These are phyloP conservation scores for Podospora bellae-mahoneyi DNA, from an alignment of 495 filamentous ascomycete genomes.

Conservation along the genomic window DNA sequence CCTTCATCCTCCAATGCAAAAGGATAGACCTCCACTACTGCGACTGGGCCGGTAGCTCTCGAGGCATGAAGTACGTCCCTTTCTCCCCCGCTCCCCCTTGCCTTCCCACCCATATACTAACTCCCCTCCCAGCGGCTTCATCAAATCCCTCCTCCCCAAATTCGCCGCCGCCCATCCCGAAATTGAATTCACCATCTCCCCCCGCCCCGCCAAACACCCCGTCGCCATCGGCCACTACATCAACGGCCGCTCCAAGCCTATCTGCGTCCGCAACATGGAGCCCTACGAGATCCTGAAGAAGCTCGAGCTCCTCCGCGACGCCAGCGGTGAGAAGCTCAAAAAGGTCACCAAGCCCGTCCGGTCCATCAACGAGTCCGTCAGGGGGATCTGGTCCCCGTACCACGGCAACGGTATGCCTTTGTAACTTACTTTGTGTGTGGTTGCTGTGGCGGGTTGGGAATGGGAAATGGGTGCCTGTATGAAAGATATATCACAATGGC, in stretches of 20 bases:
- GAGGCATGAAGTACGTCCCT: constrained; percentile 80
- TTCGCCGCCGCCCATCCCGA: constrained; percentile 82
- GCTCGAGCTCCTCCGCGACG: constrained; percentile 71
- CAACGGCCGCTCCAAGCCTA: constrained; percentile 79
- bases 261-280: constrained; percentile 86
- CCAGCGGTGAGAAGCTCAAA: constrained; percentile 80
- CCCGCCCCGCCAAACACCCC: constrained; percentile 81
- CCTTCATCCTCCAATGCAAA: constrained; percentile 96
- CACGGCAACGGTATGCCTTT: constrained; percentile 61
- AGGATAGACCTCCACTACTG: constrained; percentile 94
- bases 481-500: background rate
- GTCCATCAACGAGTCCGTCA: constrained; percentile 86
- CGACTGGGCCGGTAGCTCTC: constrained; percentile 87
- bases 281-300: constrained; percentile 78
- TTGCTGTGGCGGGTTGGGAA: background rate
- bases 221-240: constrained; percentile 82
- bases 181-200: constrained; percentile 86
- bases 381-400: constrained; percentile 92
- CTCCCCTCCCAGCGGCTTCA: constrained; percentile 59
- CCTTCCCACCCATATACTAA: background rate
- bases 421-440: constrained; percentile 23
- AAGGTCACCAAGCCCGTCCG: constrained; percentile 74
- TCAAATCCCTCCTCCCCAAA: constrained; percentile 65
- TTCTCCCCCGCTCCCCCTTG: background rate
- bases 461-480: background rate